phyloP scores from a whole-genome alignment of 2,329 filamentous ascomycete species.

The Trichoderma simmonsii region DNA sequence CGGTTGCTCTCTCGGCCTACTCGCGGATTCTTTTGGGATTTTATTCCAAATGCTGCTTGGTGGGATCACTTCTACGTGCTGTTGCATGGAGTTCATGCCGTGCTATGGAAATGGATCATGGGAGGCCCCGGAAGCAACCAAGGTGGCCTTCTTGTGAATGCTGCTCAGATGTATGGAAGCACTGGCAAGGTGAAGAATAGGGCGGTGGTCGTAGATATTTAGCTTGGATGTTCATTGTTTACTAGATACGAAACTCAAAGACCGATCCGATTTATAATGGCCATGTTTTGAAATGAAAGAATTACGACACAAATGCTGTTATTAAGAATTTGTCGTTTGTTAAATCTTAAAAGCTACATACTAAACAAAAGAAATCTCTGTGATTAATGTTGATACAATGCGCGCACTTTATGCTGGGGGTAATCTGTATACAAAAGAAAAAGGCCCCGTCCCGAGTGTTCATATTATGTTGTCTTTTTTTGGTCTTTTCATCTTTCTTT shows the following conservation, averaged over 20 bases:
- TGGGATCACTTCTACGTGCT: conserved; percentile 44
- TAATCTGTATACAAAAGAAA: conserved; percentile 7
- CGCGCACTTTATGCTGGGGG: neutral
- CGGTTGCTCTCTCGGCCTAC: conserved; percentile 49
- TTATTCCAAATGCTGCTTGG: conserved; percentile 47
- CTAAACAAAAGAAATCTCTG: neutral
- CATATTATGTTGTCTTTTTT: neutral
- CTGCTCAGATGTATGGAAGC: conserved; percentile 53
- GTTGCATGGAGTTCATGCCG: conserved; percentile 43
- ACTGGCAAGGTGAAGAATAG: conserved; percentile 47
- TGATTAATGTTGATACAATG: neutral
- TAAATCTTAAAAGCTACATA: neutral
- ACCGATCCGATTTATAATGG: neutral
- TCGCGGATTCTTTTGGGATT: conserved; percentile 43
- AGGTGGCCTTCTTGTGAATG: conserved; percentile 55
- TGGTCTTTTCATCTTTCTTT: neutral
- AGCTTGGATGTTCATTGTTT: neutral
- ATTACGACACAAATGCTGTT: neutral
- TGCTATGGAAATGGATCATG: conserved; percentile 58
- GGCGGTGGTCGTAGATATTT: conserved; percentile 36
- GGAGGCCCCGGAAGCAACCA: conserved; percentile 48
- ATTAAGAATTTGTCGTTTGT: neutral
- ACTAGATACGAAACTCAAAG: neutral
- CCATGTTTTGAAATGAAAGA: neutral
- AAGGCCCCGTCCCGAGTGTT: neutral